Percentiles rank a stretch among this genome's conserved stretches.
phyloP scores from a whole-genome alignment of 1,139 yeast genomes.

The Yamadazyma atlantica region DNA sequence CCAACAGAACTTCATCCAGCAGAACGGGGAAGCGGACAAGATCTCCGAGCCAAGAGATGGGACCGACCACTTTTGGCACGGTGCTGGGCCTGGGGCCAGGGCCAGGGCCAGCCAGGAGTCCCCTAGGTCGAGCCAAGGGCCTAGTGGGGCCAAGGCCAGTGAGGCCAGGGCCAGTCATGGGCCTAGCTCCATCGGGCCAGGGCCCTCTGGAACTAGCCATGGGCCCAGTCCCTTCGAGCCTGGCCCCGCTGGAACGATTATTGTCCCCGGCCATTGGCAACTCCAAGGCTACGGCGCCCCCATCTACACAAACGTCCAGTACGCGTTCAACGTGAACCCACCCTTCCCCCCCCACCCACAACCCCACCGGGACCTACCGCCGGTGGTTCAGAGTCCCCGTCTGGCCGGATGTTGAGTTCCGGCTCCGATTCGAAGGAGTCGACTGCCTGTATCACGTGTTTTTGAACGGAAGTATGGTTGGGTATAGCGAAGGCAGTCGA shows the following conservation, averaged over 20 bases:
- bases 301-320: slow-evolving; percentile 28
- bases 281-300: slow-evolving; percentile 32
- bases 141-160: too few relatives aligned
- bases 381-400: slow-evolving; percentile 18
- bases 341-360: slow-evolving; percentile 29
- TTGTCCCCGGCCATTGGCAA: slow-evolving; percentile 39
- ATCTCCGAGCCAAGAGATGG: too few relatives aligned
- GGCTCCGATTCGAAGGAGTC: slow-evolving; percentile 33
- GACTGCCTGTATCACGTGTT: slow-evolving; percentile 30
- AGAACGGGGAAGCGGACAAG: too few relatives aligned
- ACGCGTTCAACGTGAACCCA: slow-evolving; percentile 31
- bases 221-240: slow-evolving; percentile 18
- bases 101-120: too few relatives aligned
- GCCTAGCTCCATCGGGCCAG: too few relatives aligned
- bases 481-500: slow-evolving; percentile 31
- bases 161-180: too few relatives aligned
- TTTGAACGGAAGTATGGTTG: slow-evolving; percentile 25
- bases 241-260: slow-evolving; percentile 18
- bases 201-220: slow-evolving; percentile 18
- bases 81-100: too few relatives aligned
- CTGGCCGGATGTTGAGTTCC: slow-evolving; percentile 13
- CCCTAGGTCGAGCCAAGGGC: too few relatives aligned
- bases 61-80: too few relatives aligned
- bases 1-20: too few relatives aligned
- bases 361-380: slow-evolving; percentile 33